Evolutionary conservation across 139 green algal species (phyloP).

Genomic region (Bryopsis sp.): DNA sequence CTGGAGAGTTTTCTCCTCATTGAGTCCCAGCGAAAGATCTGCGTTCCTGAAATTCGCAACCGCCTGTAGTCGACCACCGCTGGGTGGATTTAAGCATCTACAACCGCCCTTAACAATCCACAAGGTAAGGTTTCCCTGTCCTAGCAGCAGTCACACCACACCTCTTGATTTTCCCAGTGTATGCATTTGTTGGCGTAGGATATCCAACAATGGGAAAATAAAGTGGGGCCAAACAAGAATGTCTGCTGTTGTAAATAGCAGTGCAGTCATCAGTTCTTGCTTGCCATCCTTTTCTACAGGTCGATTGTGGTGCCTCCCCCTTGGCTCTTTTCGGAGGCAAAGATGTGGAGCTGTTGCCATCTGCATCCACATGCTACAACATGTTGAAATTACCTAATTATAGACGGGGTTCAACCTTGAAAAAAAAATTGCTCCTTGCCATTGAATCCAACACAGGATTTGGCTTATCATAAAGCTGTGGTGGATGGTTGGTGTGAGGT

Average conservation of each 20-base stretch:
- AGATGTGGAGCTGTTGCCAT: conserved; percentile 84
- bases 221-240: not conserved
- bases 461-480: conserved; percentile 63
- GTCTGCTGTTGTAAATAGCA: not conserved
- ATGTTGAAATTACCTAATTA: conserved; percentile 78
- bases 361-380: conserved; percentile 77
- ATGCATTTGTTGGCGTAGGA: not conserved
- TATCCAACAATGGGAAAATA: not conserved
- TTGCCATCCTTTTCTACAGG: conserved; percentile 27
- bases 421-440: conserved; percentile 84
- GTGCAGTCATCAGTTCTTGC: not conserved
- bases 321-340: conserved; percentile 41
- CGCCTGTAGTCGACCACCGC: conserved; percentile 61
- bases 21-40: conserved; percentile 36
- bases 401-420: conserved; percentile 44
- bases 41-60: conserved; percentile 85
- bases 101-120: conserved; percentile 77
- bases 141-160: not conserved
- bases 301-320: conserved; percentile 49
- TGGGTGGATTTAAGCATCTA: conserved; percentile 85
- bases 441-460: conserved; percentile 74
- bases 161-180: not conserved
- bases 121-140: conserved; percentile 38
- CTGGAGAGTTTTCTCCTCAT: conserved; percentile 62
- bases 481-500: too few species aligned